Percentiles rank a stretch among this genome's conserved stretches.
These are phyloP conservation scores for Colletotrichum sp. DNA, from an alignment of 2,329 filamentous ascomycete species.

Conservation along the genomic window DNA sequence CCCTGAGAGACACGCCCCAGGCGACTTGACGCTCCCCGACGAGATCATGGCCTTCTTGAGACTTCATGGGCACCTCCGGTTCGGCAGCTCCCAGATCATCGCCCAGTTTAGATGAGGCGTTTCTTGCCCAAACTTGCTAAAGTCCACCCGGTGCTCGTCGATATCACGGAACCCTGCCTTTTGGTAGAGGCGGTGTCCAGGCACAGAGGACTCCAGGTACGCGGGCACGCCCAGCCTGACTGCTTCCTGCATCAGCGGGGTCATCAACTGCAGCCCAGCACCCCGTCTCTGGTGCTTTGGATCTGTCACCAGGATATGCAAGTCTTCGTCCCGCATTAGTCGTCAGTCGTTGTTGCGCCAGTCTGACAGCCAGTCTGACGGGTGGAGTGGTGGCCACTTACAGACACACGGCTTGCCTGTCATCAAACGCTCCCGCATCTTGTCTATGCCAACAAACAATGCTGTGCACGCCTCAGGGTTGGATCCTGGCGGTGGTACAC, in stretches of 20 bases:
- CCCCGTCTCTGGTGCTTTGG: constrained; percentile 40
- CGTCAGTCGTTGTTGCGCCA: not conserved
- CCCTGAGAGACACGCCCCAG: not conserved
- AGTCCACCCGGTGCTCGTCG: constrained; percentile 13
- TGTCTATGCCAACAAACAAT: constrained; percentile 34
- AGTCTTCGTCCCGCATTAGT: constrained; percentile 27
- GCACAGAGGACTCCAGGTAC: constrained; percentile 39
- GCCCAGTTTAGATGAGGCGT: constrained; percentile 10
- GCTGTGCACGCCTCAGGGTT: constrained; percentile 37
- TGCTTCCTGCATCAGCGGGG: constrained; percentile 38
- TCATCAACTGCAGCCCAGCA: constrained; percentile 36
- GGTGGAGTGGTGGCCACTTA: constrained; percentile 26
- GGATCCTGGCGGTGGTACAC: constrained; percentile 30
- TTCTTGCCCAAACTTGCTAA: constrained; percentile 4
- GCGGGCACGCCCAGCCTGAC: constrained; percentile 37
- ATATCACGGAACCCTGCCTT: constrained; percentile 39
- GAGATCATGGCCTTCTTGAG: not conserved
- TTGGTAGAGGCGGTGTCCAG: constrained; percentile 37
- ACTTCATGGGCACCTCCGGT: not conserved
- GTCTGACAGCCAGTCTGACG: not conserved
- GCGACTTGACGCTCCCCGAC: not conserved
- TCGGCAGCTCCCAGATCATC: constrained; percentile 22
- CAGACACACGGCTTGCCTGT: constrained; percentile 37
- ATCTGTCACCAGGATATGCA: constrained; percentile 42
- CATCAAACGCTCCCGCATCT: constrained; percentile 33